These are phyloP conservation scores for Lentinula lateritia DNA, from an alignment of 768 basidiomycete species.

Conservation along the genomic window DNA sequence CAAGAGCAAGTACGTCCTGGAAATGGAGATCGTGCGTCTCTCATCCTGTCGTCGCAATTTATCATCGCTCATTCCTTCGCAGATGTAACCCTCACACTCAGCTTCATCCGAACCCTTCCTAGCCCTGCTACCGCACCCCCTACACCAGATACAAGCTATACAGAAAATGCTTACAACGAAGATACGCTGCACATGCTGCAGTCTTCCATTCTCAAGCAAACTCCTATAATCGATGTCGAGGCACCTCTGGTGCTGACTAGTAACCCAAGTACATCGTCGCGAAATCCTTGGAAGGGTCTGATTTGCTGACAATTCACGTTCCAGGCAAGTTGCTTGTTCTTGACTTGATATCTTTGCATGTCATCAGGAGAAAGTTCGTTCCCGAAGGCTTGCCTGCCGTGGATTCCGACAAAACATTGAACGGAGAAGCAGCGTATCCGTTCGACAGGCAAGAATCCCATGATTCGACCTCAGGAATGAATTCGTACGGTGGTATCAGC, in stretches of 20 bases:
- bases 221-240: slow-evolving; percentile 27
- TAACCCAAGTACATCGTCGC: not conserved
- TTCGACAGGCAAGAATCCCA: not conserved
- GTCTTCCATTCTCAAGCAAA: slow-evolving; percentile 8
- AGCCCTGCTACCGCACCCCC: not conserved
- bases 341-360: slow-evolving; percentile 33
- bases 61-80: not conserved
- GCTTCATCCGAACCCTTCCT: slow-evolving; percentile 20
- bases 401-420: not conserved
- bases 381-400: not conserved
- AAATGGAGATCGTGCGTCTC: slow-evolving; percentile 31
- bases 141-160: not conserved
- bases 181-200: slow-evolving; percentile 3
- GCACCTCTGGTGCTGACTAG: slow-evolving; percentile 16
- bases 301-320: not conserved
- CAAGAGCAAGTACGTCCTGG: slow-evolving; percentile 24
- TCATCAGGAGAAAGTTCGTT: slow-evolving; percentile 22
- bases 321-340: slow-evolving; percentile 20
- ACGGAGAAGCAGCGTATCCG: not conserved
- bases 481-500: slow-evolving; percentile 10
- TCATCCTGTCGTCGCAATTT: not conserved
- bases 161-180: not conserved
- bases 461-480: not conserved
- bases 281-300: not conserved
- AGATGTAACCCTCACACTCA: slow-evolving; percentile 41